Base-by-base conservation (phyloP, 305 asterid species). In the Rubia tinctorum region DNA sequence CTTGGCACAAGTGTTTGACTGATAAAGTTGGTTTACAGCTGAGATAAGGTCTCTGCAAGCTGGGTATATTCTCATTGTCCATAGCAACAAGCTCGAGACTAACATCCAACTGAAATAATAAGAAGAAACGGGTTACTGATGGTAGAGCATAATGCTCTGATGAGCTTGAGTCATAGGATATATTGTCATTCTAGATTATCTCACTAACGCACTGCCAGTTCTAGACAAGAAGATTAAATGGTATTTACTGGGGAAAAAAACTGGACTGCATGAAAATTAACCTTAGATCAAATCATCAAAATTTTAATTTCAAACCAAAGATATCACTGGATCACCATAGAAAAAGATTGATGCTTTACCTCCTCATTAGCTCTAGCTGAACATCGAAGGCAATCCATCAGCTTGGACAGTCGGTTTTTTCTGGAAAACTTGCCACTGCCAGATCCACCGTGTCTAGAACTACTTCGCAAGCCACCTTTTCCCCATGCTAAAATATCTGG, bases 401-500 rank as follows among this genome's bases (percentile, higher is more conserved):
- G 84, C 88, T 88, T 92, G 39, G 94, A 75, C 71, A 92, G 80
- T 49, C 96, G 83, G 80, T 82, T 87, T 73, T 76, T 83, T 86
- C 88, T 85, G 51, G 90, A 66, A 63, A 82, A 74, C 84, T 80
- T 91, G 74, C 88, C 85, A 71, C 72, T 80, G 72, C 87, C 71
- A 23, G 72, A 75, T 67, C 89, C 87, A 76, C 91, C 94, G 78
- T 90, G 94, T 43, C 98, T 85, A 67, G 78, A 83, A 80, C 82
- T 84, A 86, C 95, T 92, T 22, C 98, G 95, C 84, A 86, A 71
- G 83, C 99, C 93, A 73, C 96, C 96, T 84, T 86, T 87, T 78
- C 98, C 99, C 99, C 99, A 95, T 72, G 91, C 91, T 71, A 88
- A 84, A 77, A 88, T 84, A 73, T 90, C 97, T 73, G 89, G 67